Base-by-base conservation (phyloP, 139 green algal species). In the Deuterostichococcus epilithicus region DNA sequence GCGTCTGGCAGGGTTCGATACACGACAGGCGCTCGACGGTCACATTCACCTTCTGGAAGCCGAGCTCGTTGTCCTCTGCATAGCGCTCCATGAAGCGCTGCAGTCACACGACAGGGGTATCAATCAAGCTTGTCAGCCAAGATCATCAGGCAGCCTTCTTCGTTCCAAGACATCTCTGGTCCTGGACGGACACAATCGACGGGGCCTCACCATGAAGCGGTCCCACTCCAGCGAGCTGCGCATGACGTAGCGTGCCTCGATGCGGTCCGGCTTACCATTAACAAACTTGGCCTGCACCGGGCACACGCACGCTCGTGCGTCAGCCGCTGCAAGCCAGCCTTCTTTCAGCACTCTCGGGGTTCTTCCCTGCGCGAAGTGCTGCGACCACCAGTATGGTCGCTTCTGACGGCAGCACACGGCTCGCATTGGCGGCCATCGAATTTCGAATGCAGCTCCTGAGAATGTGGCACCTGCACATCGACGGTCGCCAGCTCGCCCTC, bases 81-180 rank as follows among this genome's bases (percentile, higher is more conserved):
- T 97, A 99, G 34, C 95, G 78, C 86, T 99, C 95, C 96, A 99
- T 99, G 90, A 99, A 99, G 0, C 96, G 84, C 88, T 98, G 97
- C 84, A 98, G 98, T 23, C 95, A 78, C n/a, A 74, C 34, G 8
- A 15, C 5, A 73, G 5, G 32, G 33, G 74, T 98, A 91, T 92
- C 93, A 98, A 66, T 98, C 93, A 77, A 92, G 89, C 33, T 85
- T 79, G 76, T 70, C 91, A 63, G 85, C 77, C 87, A 96, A 93
- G 18, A 87, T 79, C 73, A 93, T 92, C 34, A 77, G 77, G 58
- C 58, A 78, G 70, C 35, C 15, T 34, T 38, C 70, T 30, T 34
- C 38, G 38, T 74, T 74, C 35, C 69, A 74, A 35, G 47, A 35
- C 35, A 74, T 74, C 28, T n/a, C n/a, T 20, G 63, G 63, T 18